Base-by-base conservation (phyloP, 176 grass and related monocot species). In the Calamus simplicifolius region DNA sequence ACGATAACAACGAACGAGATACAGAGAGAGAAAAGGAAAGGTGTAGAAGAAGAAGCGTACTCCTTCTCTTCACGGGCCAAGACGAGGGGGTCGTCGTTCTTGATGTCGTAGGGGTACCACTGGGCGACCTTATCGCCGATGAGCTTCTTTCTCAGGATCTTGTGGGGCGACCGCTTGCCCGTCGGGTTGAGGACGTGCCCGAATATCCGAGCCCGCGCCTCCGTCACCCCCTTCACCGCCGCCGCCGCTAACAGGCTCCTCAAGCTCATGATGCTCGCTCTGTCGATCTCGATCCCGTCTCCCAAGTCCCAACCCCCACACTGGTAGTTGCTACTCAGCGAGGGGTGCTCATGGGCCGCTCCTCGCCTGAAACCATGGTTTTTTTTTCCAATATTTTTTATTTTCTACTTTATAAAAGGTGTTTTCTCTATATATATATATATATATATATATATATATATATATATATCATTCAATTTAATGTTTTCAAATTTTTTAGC, bases 41-140 rank as follows among this genome's bases (percentile, higher is more conserved):
- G 25, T 1, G 18, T 7, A 16, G 4, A 13, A 52, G n/a, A n/a
- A n/a, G 54, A 43, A 16, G 4, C 72, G 15, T 85, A 89, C 86
- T 75, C 81, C 63, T 85, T 85, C 81, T 89, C 86, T 66, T 89
- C 81, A 29, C 78, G 81, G 31, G 50, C 62, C 56, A 81, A 62
- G 78, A 89, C 71, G 43, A 65, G 50, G 57, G 81, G 86, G 60
- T 85, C 78, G 54, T 82, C 81, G 25, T 73, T 76, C 75, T 85
- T 89, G 67, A 82, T 73, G 68, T 85, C 86, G 71, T 85, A 54
- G 67, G 86, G 86, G 59, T 89, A 89, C 86, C 86, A 89, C 75
- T 79, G 68, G 18, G 86, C 86, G n/a, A 89, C 50, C 67, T 85
- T 59, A 29, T 79, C 78, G 3, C 86, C 86, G 14, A 85, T 67